Base-by-base conservation (phyloP, 148 eudicot genomes). In the Cornus kousa region DNA sequence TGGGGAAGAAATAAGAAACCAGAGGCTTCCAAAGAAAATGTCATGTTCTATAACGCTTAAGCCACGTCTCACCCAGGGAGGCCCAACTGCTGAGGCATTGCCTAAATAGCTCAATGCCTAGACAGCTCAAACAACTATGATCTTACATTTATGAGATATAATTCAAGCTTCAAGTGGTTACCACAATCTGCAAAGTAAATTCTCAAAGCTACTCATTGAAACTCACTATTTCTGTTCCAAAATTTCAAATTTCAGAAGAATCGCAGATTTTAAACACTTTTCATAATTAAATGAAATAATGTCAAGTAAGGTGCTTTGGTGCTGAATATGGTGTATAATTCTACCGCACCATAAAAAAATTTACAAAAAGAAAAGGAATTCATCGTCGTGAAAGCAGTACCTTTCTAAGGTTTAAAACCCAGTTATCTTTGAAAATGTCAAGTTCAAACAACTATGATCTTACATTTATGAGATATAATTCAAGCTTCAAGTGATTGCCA, bases 341-440 rank as follows among this genome's bases (percentile, higher is more conserved):
- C 57, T 60, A 65, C 66, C 69, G 10, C 5, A 43, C 48, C 48
- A 67, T 53, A 16, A 5, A 59, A 53, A 71, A 70, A 81, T 32
- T 68, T 14, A 48, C 53, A n/a, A 2, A 35, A 35, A 70, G 28
- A 6, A 9, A 1, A 9, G 10, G 5, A 43, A 43, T 43, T 43
- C 48, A 43, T 43, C 10, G 48, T 43, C 9, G 0, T 43, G 50
- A 57, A 64, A 71, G 77, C 19, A 53, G 60, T 82, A 92, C 96
- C 96, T 92, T 87, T 68, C 59, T 76, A 39, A 90, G 43, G 75
- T 70, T 70, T 2, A 85, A 77, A 65, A 70, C 68, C 87, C 89
- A 88, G 82, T 85, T 83, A 48, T 83, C 80, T 53, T 80, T 83
- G 35, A 50, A 83, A 76, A 53, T 28, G 28, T 14, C 33, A 72